These are phyloP conservation scores for Teratosphaeria gauchensis DNA, from an alignment of 2,329 filamentous ascomycete genomes.

Conservation along the genomic window DNA sequence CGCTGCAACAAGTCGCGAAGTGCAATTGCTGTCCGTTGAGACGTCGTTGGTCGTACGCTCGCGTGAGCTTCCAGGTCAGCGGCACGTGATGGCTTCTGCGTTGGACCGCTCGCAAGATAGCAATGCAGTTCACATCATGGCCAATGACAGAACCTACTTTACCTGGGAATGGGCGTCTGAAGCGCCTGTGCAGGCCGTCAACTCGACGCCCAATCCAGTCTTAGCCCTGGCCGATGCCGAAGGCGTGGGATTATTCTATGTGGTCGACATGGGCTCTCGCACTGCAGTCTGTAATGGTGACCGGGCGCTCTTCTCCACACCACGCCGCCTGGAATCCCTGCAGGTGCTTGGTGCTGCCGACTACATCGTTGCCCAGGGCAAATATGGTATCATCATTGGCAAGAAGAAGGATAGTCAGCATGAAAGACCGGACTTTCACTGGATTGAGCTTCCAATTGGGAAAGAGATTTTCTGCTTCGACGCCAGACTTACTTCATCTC, in stretches of 20 bases:
- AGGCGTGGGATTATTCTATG: background rate
- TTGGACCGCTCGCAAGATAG: constrained; percentile 39
- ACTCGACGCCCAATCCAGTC: background rate
- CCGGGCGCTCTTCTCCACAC: constrained; percentile 27
- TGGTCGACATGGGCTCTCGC: background rate
- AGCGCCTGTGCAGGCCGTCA: background rate
- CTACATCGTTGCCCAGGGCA: constrained; percentile 48
- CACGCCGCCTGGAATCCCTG: constrained; percentile 27
- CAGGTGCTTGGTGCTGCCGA: constrained; percentile 45
- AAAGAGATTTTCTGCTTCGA: constrained; percentile 61
- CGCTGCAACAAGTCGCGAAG: constrained; percentile 20
- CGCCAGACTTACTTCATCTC: constrained; percentile 33
- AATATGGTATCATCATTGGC: constrained; percentile 52
- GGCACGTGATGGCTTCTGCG: constrained; percentile 42
- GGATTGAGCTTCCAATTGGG: constrained; percentile 46
- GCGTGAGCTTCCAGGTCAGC: constrained; percentile 47
- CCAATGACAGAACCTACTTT: constrained; percentile 37
- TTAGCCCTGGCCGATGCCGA: background rate
- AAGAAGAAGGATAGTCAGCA: constrained; percentile 30
- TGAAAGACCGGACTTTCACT: constrained; percentile 31
- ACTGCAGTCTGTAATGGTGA: background rate
- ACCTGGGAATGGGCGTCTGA: constrained; percentile 49
- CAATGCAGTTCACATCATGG: constrained; percentile 45
- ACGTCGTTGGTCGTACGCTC: constrained; percentile 73
- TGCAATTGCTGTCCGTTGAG: constrained; percentile 50